Base-by-base conservation (phyloP, 129 eudicot genomes). In the Flaveria trinervia region DNA sequence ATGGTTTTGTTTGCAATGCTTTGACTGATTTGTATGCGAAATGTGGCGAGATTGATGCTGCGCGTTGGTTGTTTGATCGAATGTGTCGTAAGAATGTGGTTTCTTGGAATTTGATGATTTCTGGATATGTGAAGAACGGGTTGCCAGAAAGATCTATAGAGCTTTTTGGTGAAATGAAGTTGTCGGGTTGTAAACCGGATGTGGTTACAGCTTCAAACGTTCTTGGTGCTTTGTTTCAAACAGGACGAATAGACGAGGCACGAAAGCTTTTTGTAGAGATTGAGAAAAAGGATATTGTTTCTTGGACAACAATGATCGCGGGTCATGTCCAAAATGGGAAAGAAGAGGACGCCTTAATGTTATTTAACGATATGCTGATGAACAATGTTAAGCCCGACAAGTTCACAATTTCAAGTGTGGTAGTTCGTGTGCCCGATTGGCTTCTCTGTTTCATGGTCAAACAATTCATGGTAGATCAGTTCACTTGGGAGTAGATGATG, bases 61-160 rank as follows among this genome's bases (percentile, higher is more conserved):
- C 83, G 4, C 82, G 82, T 23, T 82, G 81, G 79, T 64, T 87
- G 79, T 87, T 84, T 76, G 81, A 80, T 71, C 49, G 48, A 44
- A 77, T 84, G 83, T 9, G 76, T 18, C 54, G 74, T 4, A 84
- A 77, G 74, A 82, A 71, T 51, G 71, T 79, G 45, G 85, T 87
- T 22, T 82, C 85, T 7, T 87, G 85, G 88, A 87, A 82, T 82
- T 73, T 78, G 56, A 87, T 84, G 85, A 84, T 87, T 77, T 76
- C 81, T 7, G 86, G 88, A 12, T 87, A 77, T 61, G 14, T 84
- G 80, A 82, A 73, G 65, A 77, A 79, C 6, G 80, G 83, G 71
- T 54, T 61, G 71, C 79, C 69, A 16, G 75, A 72, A 68, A 59
- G 61, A 46, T 79, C 81, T 54, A 45, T 86, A 23, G 81, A 64